Evolutionary conservation across 1,284 basidiomycete genomes (phyloP), one percentile per base, ranked within the genome.

Genomic region (Lentinula novae-zelandiae): DNA sequence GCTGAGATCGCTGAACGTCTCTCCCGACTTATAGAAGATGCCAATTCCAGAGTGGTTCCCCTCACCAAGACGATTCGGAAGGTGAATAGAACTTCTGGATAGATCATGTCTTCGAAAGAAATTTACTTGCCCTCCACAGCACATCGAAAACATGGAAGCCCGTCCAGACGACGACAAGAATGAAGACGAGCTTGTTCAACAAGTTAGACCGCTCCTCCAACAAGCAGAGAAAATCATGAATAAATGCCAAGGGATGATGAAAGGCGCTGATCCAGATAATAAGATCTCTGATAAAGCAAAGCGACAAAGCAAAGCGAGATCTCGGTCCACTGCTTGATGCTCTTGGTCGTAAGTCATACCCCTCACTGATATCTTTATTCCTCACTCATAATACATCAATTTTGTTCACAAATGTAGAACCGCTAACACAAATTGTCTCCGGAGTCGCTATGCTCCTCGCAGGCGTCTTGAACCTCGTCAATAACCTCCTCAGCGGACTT

Each of bases 311-410:
- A 3, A 76, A 77, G 68, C 65, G 63, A 46, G 72, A 76, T 57
- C 72, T 76, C 15, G 74, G 73, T 7, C 76, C 74, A 17, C 65
- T 77, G 7, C 67, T 76, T 7, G 73, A 73, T 56, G 71, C 73
- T 15, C 66, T 62, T 13, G 61, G 61, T 27, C 61, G 57, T 62
- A 39, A 46, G 57, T 58, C 6, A 17, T 17, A 33, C 15, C 27
- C 42, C 38, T 31, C 48, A 3, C 27, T 36, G 17, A 33, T 6
- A n/a, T 4, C 22, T 22, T 22, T 22, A 22, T 22, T 22, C 1
- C 22, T 22, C 22, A 22, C 22, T 22, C 22, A 22, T 22, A 22
- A 22, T 22, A 22, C 22, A 22, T 3, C 2, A 22, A 22, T 22
- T 22, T 22, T 22, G 2, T 22, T 22, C 34, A 48, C 6, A n/a